Percentiles rank a stretch among this genome's conserved stretches.
These are phyloP conservation scores for Candida odintsovae DNA, from an alignment of 805 yeast genomes.

Conservation along the genomic window DNA sequence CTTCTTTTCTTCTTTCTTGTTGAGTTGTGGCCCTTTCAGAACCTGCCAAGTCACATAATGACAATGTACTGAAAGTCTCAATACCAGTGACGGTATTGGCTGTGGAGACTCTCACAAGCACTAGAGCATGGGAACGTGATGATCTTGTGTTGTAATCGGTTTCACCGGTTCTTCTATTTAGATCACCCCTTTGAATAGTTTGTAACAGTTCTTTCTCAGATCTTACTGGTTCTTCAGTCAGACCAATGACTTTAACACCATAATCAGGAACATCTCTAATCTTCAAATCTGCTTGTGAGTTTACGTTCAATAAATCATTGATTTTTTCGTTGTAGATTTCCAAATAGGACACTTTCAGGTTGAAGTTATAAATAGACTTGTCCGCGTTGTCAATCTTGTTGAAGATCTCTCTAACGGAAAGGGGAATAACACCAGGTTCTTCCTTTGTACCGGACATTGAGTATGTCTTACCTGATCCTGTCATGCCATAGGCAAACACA, in stretches of 20 bases:
- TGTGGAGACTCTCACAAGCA: constrained; percentile 55
- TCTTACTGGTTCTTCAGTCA: constrained; percentile 53
- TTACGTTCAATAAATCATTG: constrained; percentile 57
- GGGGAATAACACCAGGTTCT: constrained; percentile 75
- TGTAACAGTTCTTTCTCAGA: constrained; percentile 55
- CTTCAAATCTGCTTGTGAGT: constrained; percentile 45
- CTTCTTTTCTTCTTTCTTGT: constrained; percentile 84
- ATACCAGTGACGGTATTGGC: constrained; percentile 34
- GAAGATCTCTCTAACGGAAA: constrained; percentile 68
- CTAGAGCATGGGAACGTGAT: constrained; percentile 88
- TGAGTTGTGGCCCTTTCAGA: constrained; percentile 74
- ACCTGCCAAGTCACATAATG: constrained; percentile 94
- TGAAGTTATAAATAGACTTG: constrained; percentile 28
- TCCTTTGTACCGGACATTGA: constrained; percentile 71
- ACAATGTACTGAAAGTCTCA: constrained; percentile 53
- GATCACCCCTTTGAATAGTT: constrained; percentile 64
- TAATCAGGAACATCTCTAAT: constrained; percentile 69
- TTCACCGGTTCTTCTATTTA: constrained; percentile 71
- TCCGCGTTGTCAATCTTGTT: constrained; percentile 17
- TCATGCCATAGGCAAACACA: constrained; percentile 94
- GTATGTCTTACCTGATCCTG: constrained; percentile 91
- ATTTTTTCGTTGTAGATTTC: constrained; percentile 93
- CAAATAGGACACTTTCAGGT: constrained; percentile 63
- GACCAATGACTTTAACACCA: constrained; percentile 74
- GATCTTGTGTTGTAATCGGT: constrained; percentile 87